Evolutionary conservation across 257 asterid genomes (phyloP).

Genomic region (Misopates orontium): DNA sequence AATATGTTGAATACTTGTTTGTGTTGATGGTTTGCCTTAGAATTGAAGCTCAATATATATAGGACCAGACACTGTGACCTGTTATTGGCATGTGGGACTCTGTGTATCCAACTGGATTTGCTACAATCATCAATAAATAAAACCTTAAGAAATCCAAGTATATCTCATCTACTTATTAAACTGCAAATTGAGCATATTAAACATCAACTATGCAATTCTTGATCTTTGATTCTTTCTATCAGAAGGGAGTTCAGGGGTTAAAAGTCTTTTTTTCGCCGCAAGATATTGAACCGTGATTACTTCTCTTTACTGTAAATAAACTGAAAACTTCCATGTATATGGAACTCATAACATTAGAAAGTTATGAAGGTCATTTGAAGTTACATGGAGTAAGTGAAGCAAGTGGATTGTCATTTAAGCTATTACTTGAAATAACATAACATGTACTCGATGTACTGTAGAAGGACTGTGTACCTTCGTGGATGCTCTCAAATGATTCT

Average conservation of each 20-base stretch:
- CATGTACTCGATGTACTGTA: slow-evolving; percentile 27
- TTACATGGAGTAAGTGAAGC: not conserved
- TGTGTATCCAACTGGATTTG: slow-evolving; percentile 55
- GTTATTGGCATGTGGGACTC: slow-evolving; percentile 42
- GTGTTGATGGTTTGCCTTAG: slow-evolving; percentile 23
- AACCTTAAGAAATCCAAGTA: not conserved
- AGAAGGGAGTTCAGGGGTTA: too few relatives aligned
- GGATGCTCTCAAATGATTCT: slow-evolving; percentile 26
- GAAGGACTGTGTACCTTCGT: slow-evolving; percentile 41
- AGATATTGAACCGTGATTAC: too few relatives aligned
- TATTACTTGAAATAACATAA: slow-evolving; percentile 23
- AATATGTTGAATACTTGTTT: slow-evolving; percentile 18
- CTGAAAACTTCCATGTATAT: too few relatives aligned
- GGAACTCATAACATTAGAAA: not conserved
- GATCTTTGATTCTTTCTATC: not conserved
- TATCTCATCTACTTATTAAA: slow-evolving; percentile 1
- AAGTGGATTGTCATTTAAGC: slow-evolving; percentile 19
- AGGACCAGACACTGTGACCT: slow-evolving; percentile 31
- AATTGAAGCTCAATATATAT: slow-evolving; percentile 28
- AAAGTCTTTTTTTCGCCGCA: too few relatives aligned
- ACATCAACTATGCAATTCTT: not conserved
- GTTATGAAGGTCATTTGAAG: not conserved
- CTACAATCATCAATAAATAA: slow-evolving; percentile 30
- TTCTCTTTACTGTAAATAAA: not conserved
- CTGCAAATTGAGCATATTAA: not conserved